phyloP scores from a whole-genome alignment of 75 land plant species.

The Ceratopteris richardii region DNA sequence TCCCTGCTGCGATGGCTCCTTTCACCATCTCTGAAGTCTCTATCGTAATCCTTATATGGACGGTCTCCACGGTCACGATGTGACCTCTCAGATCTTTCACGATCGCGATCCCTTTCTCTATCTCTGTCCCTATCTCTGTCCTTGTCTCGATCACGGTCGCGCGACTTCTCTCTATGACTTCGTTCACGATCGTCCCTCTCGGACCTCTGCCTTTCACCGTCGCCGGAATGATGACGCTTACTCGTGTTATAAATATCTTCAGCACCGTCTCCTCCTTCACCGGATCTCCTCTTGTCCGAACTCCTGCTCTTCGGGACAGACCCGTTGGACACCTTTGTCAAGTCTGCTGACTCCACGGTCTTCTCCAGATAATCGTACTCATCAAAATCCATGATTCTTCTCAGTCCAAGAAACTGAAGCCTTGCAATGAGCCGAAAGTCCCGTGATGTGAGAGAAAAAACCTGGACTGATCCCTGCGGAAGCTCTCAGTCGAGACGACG shows the following conservation, averaged over 20 bases:
- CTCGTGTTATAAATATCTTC: constrained; percentile 21
- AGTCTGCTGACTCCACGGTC: constrained; percentile 53
- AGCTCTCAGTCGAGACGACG: too few relatives aligned
- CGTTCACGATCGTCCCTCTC: constrained; percentile 15
- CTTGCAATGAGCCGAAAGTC: too few relatives aligned
- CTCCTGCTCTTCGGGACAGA: not conserved
- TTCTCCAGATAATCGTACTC: constrained; percentile 73
- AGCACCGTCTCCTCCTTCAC: constrained; percentile 23
- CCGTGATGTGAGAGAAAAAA: too few relatives aligned
- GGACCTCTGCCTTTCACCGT: constrained; percentile 11
- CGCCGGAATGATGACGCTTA: not conserved
- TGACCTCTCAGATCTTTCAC: not conserved
- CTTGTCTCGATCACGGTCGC: constrained; percentile 9
- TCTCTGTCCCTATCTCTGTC: constrained; percentile 10
- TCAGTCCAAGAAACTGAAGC: not conserved
- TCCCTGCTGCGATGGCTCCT: constrained; percentile 16
- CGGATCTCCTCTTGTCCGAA: constrained; percentile 27
- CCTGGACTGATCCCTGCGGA: too few relatives aligned
- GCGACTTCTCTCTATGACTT: constrained; percentile 6
- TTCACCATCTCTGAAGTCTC: constrained; percentile 12
- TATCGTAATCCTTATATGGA: not conserved
- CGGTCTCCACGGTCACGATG: constrained; percentile 7
- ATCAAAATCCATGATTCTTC: constrained; percentile 10
- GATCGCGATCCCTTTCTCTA: constrained; percentile 8
- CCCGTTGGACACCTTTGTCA: not conserved